Base-by-base conservation (phyloP, 306 rosid genomes). In the Fagus sylvatica region DNA sequence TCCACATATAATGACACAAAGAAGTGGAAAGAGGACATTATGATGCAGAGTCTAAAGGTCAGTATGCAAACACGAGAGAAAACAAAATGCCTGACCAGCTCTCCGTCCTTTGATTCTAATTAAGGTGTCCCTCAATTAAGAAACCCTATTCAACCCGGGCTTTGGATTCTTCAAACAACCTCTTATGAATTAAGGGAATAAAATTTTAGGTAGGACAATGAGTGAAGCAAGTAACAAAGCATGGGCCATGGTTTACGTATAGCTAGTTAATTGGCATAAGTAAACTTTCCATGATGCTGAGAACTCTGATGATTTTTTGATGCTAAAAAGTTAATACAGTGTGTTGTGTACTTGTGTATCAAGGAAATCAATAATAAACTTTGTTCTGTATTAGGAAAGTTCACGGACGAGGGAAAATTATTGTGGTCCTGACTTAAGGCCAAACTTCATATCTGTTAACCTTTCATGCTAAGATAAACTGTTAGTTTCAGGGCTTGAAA, bases 41-140 rank as follows among this genome's bases (percentile, higher is more conserved):
- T 13, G 68, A 76, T 39, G 66, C 75, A 41, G 11, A 22, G 56
- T 69, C 33, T 80, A 53, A 54, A 79, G 71, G 54, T 82, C 70
- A 32, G 70, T 37, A 54, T 82, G 60, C 68, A 76, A 76, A 81
- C 83, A 84, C 34, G 4, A 71, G 54, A 80, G 82, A 62, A 73
- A 89, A 85, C 83, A 79, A 76, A 76, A 28, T 59, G 84, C 71
- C 62, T 75, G 86, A 65, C 80, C 78, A 61, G 36, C 65, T 43
- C 70, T 57, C 74, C 53, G 41, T 22, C n/a, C 74, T 33, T 34
- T 73, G 73, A 60, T 30, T n/a, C 60, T 33, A 4, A 19, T 53
- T 7, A 22, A 57, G 1, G 53, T 11, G 66, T 12, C 59, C n/a
- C 46, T 12, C 12, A 42, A 69, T 51, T 32, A 32, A 57, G 71